Evolutionary conservation across 2,329 filamentous ascomycete genomes (phyloP), one percentile per base, ranked within the genome.

Genomic region (Cercospora janseana): DNA sequence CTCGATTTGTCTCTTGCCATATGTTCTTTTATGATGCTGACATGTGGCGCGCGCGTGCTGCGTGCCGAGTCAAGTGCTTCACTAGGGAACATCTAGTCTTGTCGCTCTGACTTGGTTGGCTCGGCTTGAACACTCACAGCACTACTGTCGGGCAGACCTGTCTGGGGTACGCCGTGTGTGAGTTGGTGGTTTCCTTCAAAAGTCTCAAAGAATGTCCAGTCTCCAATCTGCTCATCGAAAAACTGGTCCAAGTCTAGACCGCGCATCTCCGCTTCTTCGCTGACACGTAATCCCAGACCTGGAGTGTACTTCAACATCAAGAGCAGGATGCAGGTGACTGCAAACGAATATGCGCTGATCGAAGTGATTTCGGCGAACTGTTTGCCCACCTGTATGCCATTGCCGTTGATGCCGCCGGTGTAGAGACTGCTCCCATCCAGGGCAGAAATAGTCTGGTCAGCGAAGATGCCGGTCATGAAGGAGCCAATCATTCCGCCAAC

Each of bases 401-500:
- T 73, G 48, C 78, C 78, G 46, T 81, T 78, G 58, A 80, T 75
- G 34, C 63, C 74, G 32, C 75, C 79, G 7, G 77, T 72, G n/a
- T 66, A 55, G 29, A 73, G 63, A 1, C 75, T 75, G 9, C 63
- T 66, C 37, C 78, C 78, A 47, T 81, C 79, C 31, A 81, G 71
- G 12, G 68, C 65, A 8, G 71, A 72, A 48, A 77, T 70, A 46
- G 69, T 65, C 60, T 74, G 68, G 24, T 71, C 70, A 27, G 78
- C 79, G 55, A 82, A 81, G 58, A 81, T 74, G 5, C 78, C 79
- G 2, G 79, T 82, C 38, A 81, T 61, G 65, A 82, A 79, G 21
- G 76, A 76, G 6, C 79, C 79, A 29, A 76, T 68, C 68, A 80
- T 79, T 16, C 79, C 79, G 31, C 79, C 79, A 18, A 80, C 71